These are phyloP conservation scores for Microcyclosporella mali DNA, from an alignment of 2,329 filamentous ascomycete species.

Conservation along the genomic window DNA sequence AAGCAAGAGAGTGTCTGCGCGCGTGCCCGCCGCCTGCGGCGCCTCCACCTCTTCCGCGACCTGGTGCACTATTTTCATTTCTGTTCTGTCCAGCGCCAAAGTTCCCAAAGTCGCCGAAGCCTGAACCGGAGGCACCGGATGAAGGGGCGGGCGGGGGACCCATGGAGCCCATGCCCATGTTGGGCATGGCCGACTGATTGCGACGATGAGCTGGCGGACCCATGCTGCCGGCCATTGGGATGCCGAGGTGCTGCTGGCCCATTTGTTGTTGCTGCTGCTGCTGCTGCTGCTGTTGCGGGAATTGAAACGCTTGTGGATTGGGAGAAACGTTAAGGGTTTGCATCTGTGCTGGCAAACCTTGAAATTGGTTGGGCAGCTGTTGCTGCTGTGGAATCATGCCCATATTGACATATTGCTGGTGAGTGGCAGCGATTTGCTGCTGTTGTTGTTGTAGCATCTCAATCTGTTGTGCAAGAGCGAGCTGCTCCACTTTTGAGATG, in stretches of 20 bases:
- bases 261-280: slow-evolving; percentile 59
- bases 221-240: slow-evolving; percentile 63
- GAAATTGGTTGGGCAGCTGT: slow-evolving; percentile 67
- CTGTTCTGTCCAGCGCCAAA: slow-evolving; percentile 32
- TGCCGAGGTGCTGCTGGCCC: slow-evolving; percentile 54
- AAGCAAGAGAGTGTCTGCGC: slow-evolving; percentile 85
- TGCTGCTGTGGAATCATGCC: slow-evolving; percentile 87
- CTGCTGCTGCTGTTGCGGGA: no score
- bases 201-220: slow-evolving; percentile 85
- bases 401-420: slow-evolving; percentile 97
- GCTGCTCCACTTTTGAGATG: slow-evolving; percentile 72
- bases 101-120: slow-evolving; percentile 70
- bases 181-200: slow-evolving; percentile 94
- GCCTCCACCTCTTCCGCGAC: slow-evolving; percentile 65
- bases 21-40: slow-evolving; percentile 72
- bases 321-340: slow-evolving; percentile 67
- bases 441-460: slow-evolving; percentile 96
- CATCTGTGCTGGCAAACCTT: slow-evolving; percentile 73
- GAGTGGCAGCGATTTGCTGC: slow-evolving; percentile 91
- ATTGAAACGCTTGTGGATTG: slow-evolving; percentile 68
- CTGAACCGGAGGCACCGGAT: slow-evolving; percentile 70
- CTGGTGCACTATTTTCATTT: slow-evolving; percentile 61
- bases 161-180: slow-evolving; percentile 82
- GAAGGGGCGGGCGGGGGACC: slow-evolving; percentile 75
- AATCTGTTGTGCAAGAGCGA: slow-evolving; percentile 96